Percentiles rank a stretch among this genome's conserved stretches.
phyloP scores from a whole-genome alignment of 2,329 filamentous ascomycete genomes.

The Ceratocystis variospora region DNA sequence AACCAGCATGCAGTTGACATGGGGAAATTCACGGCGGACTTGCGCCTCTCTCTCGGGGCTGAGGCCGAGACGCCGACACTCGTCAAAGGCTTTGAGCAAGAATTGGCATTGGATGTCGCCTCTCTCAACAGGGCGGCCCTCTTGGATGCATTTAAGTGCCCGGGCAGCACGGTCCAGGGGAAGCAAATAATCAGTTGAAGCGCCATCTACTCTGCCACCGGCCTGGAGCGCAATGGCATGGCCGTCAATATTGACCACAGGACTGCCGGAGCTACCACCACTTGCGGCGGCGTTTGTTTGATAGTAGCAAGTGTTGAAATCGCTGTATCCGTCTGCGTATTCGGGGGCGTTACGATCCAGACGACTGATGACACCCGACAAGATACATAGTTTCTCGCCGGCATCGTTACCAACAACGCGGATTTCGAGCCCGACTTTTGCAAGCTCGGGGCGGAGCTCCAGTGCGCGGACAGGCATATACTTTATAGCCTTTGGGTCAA shows the following conservation, averaged over 20 bases:
- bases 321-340: constrained; percentile 94
- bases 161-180: constrained; percentile 81
- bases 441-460: constrained; percentile 69
- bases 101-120: constrained; percentile 98
- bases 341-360: constrained; percentile 94
- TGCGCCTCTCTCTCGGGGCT: constrained; percentile 75
- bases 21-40: constrained; percentile 69
- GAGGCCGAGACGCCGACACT: constrained; percentile 79
- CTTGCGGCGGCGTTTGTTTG: constrained; percentile 94
- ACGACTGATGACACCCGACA: constrained; percentile 93
- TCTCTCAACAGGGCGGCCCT: constrained; percentile 60
- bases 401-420: constrained; percentile 96
- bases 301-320: constrained; percentile 94
- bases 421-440: constrained; percentile 84
- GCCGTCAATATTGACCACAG: constrained; percentile 90
- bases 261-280: constrained; percentile 94
- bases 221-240: constrained; percentile 86
- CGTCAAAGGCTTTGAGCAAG: constrained; percentile 92
- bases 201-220: constrained; percentile 83
- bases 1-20: constrained; percentile 92
- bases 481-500: constrained; percentile 90
- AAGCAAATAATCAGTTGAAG: constrained; percentile 94
- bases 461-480: constrained; percentile 86
- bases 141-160: constrained; percentile 72
- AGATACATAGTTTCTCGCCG: constrained; percentile 92